Evolutionary conservation across 805 yeast species (phyloP).

Genomic region (Wickerhamiella sergipiensis): DNA sequence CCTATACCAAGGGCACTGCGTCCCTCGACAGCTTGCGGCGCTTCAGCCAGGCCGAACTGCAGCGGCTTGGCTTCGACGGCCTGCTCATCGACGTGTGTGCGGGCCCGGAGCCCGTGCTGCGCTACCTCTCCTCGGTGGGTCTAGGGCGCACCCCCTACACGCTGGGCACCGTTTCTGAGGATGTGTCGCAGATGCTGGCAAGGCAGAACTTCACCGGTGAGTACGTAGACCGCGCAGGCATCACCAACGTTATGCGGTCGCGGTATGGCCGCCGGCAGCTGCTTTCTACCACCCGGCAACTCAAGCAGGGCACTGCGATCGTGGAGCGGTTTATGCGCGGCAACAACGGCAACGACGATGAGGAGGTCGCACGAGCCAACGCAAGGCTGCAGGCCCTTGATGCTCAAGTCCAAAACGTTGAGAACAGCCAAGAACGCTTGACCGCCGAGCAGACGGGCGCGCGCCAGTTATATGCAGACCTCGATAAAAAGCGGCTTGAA

Average conservation of each 20-base stretch:
- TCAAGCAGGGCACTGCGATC: neutral
- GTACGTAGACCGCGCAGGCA: neutral
- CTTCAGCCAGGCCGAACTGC: constrained; percentile 17
- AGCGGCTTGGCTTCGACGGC: constrained; percentile 61
- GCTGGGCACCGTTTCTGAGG: constrained; percentile 25
- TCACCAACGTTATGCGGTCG: constrained; percentile 2
- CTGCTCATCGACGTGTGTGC: constrained; percentile 52
- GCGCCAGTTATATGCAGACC: neutral
- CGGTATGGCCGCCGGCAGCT: constrained; percentile 5
- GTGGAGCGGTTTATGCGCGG: constrained; percentile 7
- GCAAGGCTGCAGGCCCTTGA: constrained; percentile 1
- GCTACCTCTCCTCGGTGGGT: constrained; percentile 10
- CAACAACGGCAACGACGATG: neutral
- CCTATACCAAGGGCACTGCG: too few relatives aligned
- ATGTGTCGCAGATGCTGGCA: neutral
- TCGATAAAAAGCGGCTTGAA: neutral
- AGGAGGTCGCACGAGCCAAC: constrained; percentile 2
- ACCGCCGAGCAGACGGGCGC: neutral
- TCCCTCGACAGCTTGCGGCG: constrained; percentile 31
- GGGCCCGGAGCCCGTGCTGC: constrained; percentile 62
- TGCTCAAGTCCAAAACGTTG: constrained; percentile 1
- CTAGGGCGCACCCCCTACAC: constrained; percentile 52
- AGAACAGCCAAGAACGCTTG: neutral
- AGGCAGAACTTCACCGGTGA: neutral
- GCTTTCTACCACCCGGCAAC: neutral